phyloP scores from a whole-genome alignment of 768 basidiomycete genomes.

The Rubroboletus pulcherrimus region DNA sequence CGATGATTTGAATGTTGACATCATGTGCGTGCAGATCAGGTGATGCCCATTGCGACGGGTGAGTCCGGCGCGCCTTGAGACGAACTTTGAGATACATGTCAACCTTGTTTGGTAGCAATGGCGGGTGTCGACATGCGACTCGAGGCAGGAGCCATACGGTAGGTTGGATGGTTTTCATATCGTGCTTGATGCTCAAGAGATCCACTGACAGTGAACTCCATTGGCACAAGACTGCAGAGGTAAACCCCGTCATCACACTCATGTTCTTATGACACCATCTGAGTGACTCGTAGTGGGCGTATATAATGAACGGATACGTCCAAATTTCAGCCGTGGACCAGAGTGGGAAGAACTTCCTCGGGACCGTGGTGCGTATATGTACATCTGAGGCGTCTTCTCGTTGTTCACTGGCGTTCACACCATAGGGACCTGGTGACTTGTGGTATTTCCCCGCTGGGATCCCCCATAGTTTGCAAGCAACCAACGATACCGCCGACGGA shows the following conservation, averaged over 20 bases:
- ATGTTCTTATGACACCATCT: not conserved
- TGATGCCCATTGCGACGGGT: constrained; percentile 36
- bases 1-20: not conserved
- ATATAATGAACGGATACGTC: constrained; percentile 43
- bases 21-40: constrained; percentile 21
- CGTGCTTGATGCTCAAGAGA: not conserved
- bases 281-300: constrained; percentile 39
- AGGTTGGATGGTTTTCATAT: not conserved
- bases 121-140: constrained; percentile 37
- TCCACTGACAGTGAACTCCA: constrained; percentile 35
- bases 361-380: constrained; percentile 38
- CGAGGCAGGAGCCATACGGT: constrained; percentile 37
- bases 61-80: constrained; percentile 14
- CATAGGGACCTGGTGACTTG: constrained; percentile 38
- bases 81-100: not conserved
- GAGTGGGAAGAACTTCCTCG: constrained; percentile 45
- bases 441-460: constrained; percentile 56
- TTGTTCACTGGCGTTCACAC: constrained; percentile 16
- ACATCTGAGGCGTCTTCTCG: not conserved
- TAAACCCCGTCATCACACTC: not conserved
- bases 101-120: constrained; percentile 2
- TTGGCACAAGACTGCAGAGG: constrained; percentile 38
- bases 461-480: constrained; percentile 53
- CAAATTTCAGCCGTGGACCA: constrained; percentile 45
- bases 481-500: constrained; percentile 37